phyloP scores from a whole-genome alignment of 768 basidiomycete species.

The Xerocomus potaroensis region DNA sequence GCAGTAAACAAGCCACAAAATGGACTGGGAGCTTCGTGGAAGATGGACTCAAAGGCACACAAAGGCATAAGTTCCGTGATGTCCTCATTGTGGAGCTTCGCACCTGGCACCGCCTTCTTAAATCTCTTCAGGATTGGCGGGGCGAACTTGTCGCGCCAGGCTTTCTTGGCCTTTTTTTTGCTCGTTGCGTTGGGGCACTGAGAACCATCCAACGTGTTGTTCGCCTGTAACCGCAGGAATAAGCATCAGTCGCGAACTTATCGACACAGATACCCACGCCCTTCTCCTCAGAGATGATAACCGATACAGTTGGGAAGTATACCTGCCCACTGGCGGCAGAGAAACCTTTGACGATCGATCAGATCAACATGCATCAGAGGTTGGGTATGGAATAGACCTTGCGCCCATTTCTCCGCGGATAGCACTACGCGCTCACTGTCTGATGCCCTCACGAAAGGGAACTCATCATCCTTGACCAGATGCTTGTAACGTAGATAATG shows the following conservation, averaged over 20 bases:
- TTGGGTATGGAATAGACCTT: conserved; percentile 36
- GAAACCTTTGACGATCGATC: conserved; percentile 48
- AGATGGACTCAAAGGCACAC: conserved; percentile 78
- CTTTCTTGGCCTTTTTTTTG: conserved; percentile 38
- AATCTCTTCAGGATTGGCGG: conserved; percentile 54
- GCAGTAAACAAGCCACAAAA: conserved; percentile 71
- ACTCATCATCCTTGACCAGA: conserved; percentile 38
- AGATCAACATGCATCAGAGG: background rate
- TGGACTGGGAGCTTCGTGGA: conserved; percentile 45
- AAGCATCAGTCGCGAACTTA: background rate
- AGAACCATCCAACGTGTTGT: conserved; percentile 63
- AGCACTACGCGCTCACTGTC: conserved; percentile 55
- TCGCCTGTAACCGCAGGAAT: conserved; percentile 34
- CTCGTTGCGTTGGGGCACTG: conserved; percentile 58
- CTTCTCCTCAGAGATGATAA: conserved; percentile 45
- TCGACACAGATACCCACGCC: conserved; percentile 36
- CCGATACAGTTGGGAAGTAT: conserved; percentile 46
- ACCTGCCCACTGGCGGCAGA: conserved; percentile 43
- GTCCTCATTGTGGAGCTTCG: conserved; percentile 52
- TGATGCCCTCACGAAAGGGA: conserved; percentile 54
- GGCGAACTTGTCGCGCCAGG: conserved; percentile 58
- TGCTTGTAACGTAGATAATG: conserved; percentile 52
- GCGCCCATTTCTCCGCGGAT: conserved; percentile 67
- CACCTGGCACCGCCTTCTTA: conserved; percentile 58
- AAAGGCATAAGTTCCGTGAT: conserved; percentile 59